Percentiles rank a stretch among this genome's conserved stretches.
Conservation (phyloP, 768 basidiomycete species). For the Dentipellis fragilis region DNA sequence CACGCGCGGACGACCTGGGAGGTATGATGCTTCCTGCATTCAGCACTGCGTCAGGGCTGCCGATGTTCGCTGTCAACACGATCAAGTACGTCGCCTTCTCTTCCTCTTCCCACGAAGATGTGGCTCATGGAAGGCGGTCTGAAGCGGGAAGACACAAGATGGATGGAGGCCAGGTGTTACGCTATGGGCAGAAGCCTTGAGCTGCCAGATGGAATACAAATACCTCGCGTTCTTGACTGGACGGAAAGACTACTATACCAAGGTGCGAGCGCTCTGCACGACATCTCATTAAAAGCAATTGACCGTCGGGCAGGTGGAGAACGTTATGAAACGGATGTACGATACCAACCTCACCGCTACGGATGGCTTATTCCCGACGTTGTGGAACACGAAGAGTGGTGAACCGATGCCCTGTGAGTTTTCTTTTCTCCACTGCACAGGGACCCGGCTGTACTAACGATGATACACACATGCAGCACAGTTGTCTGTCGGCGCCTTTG, state of each 20-base stretch:
- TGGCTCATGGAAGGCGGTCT: no score
- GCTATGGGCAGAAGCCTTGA: constrained; percentile 71
- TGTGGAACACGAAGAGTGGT: background rate
- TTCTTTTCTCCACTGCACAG: background rate
- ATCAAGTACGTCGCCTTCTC: constrained; percentile 30
- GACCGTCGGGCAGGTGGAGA: constrained; percentile 29
- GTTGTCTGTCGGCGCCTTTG: constrained; percentile 53
- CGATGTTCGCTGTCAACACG: constrained; percentile 58
- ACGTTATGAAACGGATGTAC: constrained; percentile 30
- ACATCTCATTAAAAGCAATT: background rate
- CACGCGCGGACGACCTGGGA: constrained; percentile 67
- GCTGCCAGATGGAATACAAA: constrained; percentile 74
- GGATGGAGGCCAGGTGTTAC: background rate
- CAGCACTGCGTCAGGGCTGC: constrained; percentile 55
- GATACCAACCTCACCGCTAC: background rate
- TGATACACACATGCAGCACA: constrained; percentile 2
- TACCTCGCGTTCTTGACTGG: constrained; percentile 76
- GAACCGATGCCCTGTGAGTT: background rate
- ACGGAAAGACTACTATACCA: constrained; percentile 48
- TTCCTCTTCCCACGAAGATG: background rate
- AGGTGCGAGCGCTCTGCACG: constrained; percentile 26
- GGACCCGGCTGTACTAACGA: background rate
- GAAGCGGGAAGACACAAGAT: background rate
- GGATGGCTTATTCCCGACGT: background rate
- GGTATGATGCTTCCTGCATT: constrained; percentile 65